phyloP scores from a whole-genome alignment of 2,329 filamentous ascomycete species.

The Cytospora leucostoma region DNA sequence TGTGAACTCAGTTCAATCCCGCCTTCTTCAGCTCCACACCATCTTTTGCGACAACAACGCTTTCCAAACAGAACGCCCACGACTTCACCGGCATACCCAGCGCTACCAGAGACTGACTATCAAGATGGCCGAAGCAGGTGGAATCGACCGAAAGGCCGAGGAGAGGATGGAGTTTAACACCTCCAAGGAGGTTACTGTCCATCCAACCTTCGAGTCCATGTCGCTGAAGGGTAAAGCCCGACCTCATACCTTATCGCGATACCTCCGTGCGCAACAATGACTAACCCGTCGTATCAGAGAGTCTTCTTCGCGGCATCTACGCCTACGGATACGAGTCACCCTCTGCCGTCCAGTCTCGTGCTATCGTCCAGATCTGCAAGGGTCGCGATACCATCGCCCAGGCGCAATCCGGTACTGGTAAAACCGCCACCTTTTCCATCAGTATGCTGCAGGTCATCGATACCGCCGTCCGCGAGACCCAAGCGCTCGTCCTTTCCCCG shows the following conservation, averaged over 20 bases:
- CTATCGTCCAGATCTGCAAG: conserved; percentile 98
- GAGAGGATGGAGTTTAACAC: conserved; percentile 98
- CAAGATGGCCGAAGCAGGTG: conserved; percentile 79
- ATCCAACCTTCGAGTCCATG: conserved; percentile 94
- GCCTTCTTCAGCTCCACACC: conserved; percentile 13
- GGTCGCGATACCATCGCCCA: conserved; percentile 98
- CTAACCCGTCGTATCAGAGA: conserved; percentile 54
- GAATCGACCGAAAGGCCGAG: conserved; percentile 87
- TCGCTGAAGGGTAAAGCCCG: conserved; percentile 72
- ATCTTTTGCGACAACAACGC: background rate
- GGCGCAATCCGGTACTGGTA: conserved; percentile 97
- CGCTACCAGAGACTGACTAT: conserved; percentile 10
- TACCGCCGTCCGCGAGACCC: conserved; percentile 89
- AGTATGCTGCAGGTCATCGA: conserved; percentile 99
- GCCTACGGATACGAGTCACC: conserved; percentile 98
- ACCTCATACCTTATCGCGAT: background rate
- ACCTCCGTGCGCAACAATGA: conserved; percentile 10
- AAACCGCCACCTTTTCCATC: conserved; percentile 99
- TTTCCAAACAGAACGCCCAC: conserved; percentile 8
- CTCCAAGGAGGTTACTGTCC: conserved; percentile 95
- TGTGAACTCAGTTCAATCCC: background rate
- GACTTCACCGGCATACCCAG: background rate
- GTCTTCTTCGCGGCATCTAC: conserved; percentile 94
- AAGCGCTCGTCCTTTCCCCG: conserved; percentile 96
- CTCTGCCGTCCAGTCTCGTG: conserved; percentile 94